Conservation (phyloP, 2,329 filamentous ascomycete species). For the Xylaria sp. region DNA sequence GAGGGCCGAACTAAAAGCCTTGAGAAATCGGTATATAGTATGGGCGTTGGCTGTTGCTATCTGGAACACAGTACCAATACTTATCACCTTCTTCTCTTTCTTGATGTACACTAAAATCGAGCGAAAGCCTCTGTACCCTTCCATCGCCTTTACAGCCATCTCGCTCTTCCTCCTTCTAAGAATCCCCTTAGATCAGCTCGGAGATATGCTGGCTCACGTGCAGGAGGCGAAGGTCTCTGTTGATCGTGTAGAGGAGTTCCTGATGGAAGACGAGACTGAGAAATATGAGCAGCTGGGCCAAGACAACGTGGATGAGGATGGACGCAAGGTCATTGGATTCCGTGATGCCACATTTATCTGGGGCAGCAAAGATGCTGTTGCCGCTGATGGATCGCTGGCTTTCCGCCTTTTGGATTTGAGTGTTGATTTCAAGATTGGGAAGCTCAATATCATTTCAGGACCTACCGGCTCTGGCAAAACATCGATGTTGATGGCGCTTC, state of each 20-base stretch:
- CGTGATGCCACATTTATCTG: conserved; percentile 81
- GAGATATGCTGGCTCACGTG: conserved; percentile 97
- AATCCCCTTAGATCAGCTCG: conserved; percentile 88
- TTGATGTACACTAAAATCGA: conserved; percentile 87
- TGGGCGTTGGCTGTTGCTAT: conserved; percentile 90
- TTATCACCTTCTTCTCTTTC: conserved; percentile 97
- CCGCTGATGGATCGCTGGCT: conserved; percentile 61
- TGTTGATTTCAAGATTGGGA: conserved; percentile 75
- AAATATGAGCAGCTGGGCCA: conserved; percentile 82
- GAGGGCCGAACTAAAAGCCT: conserved; percentile 65
- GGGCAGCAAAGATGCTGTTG: conserved; percentile 63
- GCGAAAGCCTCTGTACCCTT: conserved; percentile 82
- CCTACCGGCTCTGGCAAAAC: conserved; percentile 95
- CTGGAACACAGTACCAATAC: conserved; percentile 91
- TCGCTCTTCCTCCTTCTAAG: conserved; percentile 93
- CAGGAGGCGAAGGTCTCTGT: conserved; percentile 96
- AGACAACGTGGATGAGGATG: conserved; percentile 62
- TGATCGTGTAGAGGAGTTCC: conserved; percentile 90
- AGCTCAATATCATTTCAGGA: conserved; percentile 88
- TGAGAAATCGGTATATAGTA: conserved; percentile 79
- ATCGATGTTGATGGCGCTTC: conserved; percentile 87
- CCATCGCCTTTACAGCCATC: conserved; percentile 90
- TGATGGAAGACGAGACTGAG: conserved; percentile 89
- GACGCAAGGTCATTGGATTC: conserved; percentile 75
- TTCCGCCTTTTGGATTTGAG: conserved; percentile 81